Evolutionary conservation across 495 filamentous ascomycete genomes (phyloP).

Genomic region (Aspergillus diversus): DNA sequence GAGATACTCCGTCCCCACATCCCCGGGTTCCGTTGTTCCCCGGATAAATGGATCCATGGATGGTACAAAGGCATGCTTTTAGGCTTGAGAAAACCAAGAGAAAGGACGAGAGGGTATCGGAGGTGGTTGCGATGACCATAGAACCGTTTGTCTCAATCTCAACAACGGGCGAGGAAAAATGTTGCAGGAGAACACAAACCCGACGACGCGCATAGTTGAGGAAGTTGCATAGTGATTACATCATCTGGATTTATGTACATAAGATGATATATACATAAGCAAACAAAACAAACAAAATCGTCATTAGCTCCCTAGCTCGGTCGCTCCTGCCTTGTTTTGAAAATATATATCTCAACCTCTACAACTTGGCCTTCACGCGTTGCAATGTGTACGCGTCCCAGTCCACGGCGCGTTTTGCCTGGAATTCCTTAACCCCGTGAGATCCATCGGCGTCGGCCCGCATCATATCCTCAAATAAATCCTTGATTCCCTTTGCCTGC

Average conservation of each 20-base stretch:
- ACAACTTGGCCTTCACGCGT: background rate
- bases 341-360: background rate
- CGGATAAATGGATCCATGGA: background rate
- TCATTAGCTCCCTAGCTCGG: too few species aligned
- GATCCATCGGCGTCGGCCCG: conserved; percentile 24
- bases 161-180: too few species aligned
- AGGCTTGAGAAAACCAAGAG: background rate
- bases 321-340: too few species aligned
- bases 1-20: background rate
- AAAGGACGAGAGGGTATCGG: too few species aligned
- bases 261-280: too few species aligned
- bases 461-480: conserved; percentile 30
- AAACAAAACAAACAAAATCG: too few species aligned
- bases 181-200: too few species aligned
- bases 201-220: too few species aligned
- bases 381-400: conserved; percentile 24
- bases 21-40: conserved; percentile 1
- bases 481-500: conserved; percentile 25
- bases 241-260: too few species aligned
- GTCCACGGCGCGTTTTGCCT: conserved; percentile 23
- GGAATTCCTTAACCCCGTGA: conserved; percentile 29
- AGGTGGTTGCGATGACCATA: too few species aligned
- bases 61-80: background rate
- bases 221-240: too few species aligned
- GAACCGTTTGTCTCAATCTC: too few species aligned